Percentiles rank a stretch among this genome's conserved stretches.
Evolutionary conservation across 805 yeast species (phyloP).

Genomic region (Lachancea sp.): DNA sequence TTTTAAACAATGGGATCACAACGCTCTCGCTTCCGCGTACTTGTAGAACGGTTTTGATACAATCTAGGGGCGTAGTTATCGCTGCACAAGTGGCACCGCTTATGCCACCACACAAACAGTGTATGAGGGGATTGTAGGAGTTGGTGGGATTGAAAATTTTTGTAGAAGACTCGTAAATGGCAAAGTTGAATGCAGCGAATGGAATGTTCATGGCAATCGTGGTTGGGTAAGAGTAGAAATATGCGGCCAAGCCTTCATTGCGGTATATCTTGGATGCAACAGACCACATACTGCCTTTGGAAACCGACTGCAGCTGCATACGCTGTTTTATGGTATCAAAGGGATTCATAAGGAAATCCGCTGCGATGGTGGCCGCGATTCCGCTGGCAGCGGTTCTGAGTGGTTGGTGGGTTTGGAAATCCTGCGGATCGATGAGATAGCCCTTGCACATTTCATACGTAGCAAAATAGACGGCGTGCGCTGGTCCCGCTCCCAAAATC

Average conservation of each 20-base stretch:
- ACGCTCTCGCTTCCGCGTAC: slow-evolving; percentile 53
- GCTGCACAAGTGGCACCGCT: slow-evolving; percentile 97
- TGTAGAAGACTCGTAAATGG: slow-evolving; percentile 82
- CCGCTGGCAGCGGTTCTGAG: slow-evolving; percentile 83
- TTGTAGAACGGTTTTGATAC: slow-evolving; percentile 85
- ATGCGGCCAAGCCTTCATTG: slow-evolving; percentile 69
- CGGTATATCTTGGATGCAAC: slow-evolving; percentile 41
- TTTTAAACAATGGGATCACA: slow-evolving; percentile 36
- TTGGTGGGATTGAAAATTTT: slow-evolving; percentile 71
- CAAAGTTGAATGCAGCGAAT: slow-evolving; percentile 89
- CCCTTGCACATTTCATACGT: slow-evolving; percentile 72
- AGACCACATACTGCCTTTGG: slow-evolving; percentile 20
- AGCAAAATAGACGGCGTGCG: slow-evolving; percentile 94
- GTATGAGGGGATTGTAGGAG: slow-evolving; percentile 79
- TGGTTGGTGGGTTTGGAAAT: slow-evolving; percentile 51
- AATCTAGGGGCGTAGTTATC: slow-evolving; percentile 87
- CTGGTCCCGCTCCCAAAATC: slow-evolving; percentile 97
- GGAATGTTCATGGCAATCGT: slow-evolving; percentile 89
- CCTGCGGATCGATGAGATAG: slow-evolving; percentile 31
- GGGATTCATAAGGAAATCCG: slow-evolving; percentile 96
- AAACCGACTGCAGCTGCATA: slow-evolving; percentile 58
- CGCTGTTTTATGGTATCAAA: slow-evolving; percentile 93
- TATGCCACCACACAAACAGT: slow-evolving; percentile 86
- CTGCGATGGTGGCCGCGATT: slow-evolving; percentile 83
- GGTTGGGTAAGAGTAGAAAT: slow-evolving; percentile 90